A percentile compares a stretch with the other conserved stretches of the same genome.
These are phyloP conservation scores for Solanum chiquidenum DNA, from an alignment of 257 asterid species.

Conservation along the genomic window DNA sequence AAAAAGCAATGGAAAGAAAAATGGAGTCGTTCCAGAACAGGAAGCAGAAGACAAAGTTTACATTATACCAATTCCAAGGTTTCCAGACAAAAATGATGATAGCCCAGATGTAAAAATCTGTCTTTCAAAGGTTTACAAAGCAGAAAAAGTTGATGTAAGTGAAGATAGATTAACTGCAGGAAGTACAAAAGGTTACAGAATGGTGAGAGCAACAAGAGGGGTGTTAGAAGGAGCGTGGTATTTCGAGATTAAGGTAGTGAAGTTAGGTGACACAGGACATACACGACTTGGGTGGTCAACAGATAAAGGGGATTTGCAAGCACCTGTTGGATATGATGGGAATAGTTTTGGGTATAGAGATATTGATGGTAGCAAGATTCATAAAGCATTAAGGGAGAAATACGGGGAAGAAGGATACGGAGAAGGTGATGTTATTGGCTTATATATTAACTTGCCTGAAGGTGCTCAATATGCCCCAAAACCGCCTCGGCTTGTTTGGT, in stretches of 20 bases:
- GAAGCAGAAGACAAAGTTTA: conserved; percentile 52
- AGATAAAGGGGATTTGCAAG: conserved; percentile 95
- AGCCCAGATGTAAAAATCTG: conserved; percentile 45
- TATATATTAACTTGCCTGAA: conserved; percentile 75
- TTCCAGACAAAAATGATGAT: conserved; percentile 82
- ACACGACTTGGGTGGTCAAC: conserved; percentile 93
- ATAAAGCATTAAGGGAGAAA: conserved; percentile 86
- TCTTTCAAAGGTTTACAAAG: conserved; percentile 82
- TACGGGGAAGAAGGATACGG: conserved; percentile 80
- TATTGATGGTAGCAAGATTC: conserved; percentile 83
- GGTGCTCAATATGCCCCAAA: conserved; percentile 61
- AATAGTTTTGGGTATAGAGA: conserved; percentile 91
- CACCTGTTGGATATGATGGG: conserved; percentile 93
- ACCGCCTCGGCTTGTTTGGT: conserved; percentile 74
- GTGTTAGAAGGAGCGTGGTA: conserved; percentile 91
- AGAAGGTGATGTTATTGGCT: conserved; percentile 88
- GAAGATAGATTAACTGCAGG: conserved; percentile 89
- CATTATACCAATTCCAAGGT: conserved; percentile 64
- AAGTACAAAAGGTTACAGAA: conserved; percentile 89
- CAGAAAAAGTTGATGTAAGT: conserved; percentile 84
- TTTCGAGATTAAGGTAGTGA: conserved; percentile 74
- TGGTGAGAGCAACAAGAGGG: conserved; percentile 95
- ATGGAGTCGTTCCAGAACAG: conserved; percentile 9
- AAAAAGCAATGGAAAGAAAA: conserved; percentile 26
- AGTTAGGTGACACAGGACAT: conserved; percentile 90